Conservation (phyloP, 2,329 filamentous ascomycete species). For the Cucurbitaria berberidis region DNA sequence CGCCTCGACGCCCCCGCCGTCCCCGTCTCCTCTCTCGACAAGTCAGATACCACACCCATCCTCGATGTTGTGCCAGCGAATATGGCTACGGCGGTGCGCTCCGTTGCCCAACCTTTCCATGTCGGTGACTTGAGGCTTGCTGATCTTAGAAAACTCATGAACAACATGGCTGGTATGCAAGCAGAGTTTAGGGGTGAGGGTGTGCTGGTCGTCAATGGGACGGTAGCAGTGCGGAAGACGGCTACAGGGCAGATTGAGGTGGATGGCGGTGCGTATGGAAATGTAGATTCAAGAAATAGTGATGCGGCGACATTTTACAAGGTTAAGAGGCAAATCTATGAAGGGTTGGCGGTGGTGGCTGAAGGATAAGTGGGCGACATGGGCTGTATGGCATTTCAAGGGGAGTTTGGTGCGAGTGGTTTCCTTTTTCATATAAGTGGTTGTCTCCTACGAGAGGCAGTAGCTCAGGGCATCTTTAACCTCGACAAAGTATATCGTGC, state of each 20-base stretch:
- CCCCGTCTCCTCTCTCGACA: conserved; percentile 54
- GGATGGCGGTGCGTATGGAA: conserved; percentile 61
- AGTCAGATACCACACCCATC: conserved; percentile 59
- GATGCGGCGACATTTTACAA: conserved; percentile 76
- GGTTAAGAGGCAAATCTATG: conserved; percentile 90
- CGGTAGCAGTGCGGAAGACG: conserved; percentile 87
- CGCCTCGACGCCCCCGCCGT: conserved; percentile 49
- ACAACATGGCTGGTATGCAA: conserved; percentile 73
- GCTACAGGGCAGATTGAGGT: conserved; percentile 87
- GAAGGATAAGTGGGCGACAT: conserved; percentile 49
- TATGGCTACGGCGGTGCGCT: conserved; percentile 74
- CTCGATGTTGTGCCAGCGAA: conserved; percentile 65
- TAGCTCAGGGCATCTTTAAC: too few species aligned
- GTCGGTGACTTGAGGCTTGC: conserved; percentile 91
- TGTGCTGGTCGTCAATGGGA: conserved; percentile 84
- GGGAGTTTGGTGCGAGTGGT: too few species aligned
- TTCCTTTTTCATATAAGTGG: too few species aligned
- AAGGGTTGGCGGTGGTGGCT: conserved; percentile 88
- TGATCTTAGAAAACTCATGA: conserved; percentile 84
- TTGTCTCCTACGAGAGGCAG: too few species aligned
- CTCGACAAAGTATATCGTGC: too few species aligned
- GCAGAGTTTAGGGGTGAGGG: conserved; percentile 95
- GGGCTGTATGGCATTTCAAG: neutral
- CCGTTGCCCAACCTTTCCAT: conserved; percentile 85
- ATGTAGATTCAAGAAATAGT: conserved; percentile 52